A percentile compares a stretch with the other conserved stretches of the same genome.
These are phyloP conservation scores for Thuidium tamariscinum DNA, from an alignment of 225 moss, liverwort and hornwort species.

Conservation along the genomic window DNA sequence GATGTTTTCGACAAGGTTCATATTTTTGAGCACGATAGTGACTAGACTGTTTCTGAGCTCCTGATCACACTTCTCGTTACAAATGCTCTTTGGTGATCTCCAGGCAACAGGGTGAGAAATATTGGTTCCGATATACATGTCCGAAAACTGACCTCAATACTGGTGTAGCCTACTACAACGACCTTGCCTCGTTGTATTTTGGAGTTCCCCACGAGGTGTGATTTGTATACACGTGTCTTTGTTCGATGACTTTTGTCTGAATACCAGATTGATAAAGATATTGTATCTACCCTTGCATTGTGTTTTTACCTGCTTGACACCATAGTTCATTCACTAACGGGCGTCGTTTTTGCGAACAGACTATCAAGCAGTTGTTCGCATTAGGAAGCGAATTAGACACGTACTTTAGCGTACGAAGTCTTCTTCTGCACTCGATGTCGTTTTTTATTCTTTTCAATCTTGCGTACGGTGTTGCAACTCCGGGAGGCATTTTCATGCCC, in stretches of 20 bases:
- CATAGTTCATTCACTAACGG: neutral
- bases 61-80: neutral
- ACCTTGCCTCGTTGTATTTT: constrained; percentile 68
- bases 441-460: constrained; percentile 66
- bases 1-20: neutral
- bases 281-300: neutral
- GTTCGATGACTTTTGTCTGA: neutral
- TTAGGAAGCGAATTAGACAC: constrained; percentile 33
- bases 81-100: neutral
- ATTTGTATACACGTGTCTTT: neutral
- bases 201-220: constrained; percentile 70
- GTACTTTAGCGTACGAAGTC: constrained; percentile 44
- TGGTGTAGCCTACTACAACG: constrained; percentile 57
- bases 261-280: neutral
- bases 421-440: constrained; percentile 52
- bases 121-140: constrained; percentile 70
- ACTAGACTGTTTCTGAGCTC: neutral
- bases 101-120: constrained; percentile 45
- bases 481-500: constrained; percentile 85
- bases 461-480: constrained; percentile 80
- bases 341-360: constrained; percentile 20
- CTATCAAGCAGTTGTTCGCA: constrained; percentile 69
- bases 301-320: neutral
- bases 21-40: neutral
- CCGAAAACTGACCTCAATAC: constrained; percentile 29